phyloP scores from a whole-genome alignment of 2,329 filamentous ascomycete genomes.

The Neofusicoccum laricinum region DNA sequence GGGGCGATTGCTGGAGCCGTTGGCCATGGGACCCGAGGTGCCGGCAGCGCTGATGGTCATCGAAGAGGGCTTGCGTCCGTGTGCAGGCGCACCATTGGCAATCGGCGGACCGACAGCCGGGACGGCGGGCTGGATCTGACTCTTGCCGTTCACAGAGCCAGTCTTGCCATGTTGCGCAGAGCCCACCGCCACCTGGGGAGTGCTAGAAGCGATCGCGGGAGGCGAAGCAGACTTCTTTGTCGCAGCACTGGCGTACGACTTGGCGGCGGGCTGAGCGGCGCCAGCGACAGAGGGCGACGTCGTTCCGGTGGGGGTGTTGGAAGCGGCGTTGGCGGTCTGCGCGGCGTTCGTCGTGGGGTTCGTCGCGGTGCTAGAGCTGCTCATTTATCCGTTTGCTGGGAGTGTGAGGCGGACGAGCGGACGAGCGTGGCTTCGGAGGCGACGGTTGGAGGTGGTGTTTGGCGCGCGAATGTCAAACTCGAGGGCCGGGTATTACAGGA shows the following conservation, averaged over 20 bases:
- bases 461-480: slow-evolving; percentile 32
- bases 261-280: slow-evolving; percentile 55
- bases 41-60: slow-evolving; percentile 88
- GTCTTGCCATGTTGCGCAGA: slow-evolving; percentile 45
- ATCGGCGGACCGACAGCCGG: slow-evolving; percentile 59
- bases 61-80: slow-evolving; percentile 82
- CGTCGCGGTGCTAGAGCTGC: slow-evolving; percentile 55
- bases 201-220: slow-evolving; percentile 49
- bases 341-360: slow-evolving; percentile 48
- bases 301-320: slow-evolving; percentile 49
- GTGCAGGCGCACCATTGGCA: slow-evolving; percentile 64
- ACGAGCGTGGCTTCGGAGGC: slow-evolving; percentile 18
- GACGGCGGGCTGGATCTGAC: slow-evolving; percentile 66
- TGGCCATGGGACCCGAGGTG: slow-evolving; percentile 70
- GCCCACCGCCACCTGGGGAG: slow-evolving; percentile 53
- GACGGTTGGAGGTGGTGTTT: not conserved
- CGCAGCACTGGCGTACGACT: slow-evolving; percentile 62
- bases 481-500: slow-evolving; percentile 20
- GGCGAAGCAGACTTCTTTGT: slow-evolving; percentile 55
- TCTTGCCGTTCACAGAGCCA: slow-evolving; percentile 72
- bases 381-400: slow-evolving; percentile 50
- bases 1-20: slow-evolving; percentile 64
- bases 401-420: slow-evolving; percentile 17
- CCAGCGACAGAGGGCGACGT: slow-evolving; percentile 51
- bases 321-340: slow-evolving; percentile 45